Evolutionary conservation across 345 rosid genomes (phyloP).

Genomic region (Rhodamnia rubescens): DNA sequence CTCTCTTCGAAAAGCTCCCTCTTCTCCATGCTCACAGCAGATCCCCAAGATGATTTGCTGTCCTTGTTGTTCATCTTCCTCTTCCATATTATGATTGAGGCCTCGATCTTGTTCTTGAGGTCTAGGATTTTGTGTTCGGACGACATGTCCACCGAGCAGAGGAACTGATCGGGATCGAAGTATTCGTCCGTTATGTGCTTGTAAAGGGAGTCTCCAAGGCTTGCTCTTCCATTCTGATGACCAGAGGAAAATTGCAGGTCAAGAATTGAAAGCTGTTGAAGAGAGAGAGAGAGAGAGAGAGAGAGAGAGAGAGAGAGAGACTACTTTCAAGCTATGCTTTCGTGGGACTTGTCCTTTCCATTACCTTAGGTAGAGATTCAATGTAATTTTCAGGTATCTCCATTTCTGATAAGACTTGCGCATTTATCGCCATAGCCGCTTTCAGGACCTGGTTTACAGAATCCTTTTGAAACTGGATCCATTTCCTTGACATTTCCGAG

Average conservation of each 20-base stretch:
- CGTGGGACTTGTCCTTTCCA: background rate
- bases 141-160: slow-evolving; percentile 55
- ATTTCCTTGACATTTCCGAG: slow-evolving; percentile 55
- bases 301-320: background rate
- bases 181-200: slow-evolving; percentile 59
- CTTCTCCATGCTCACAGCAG: slow-evolving; percentile 74
- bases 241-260: background rate
- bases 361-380: slow-evolving; percentile 74
- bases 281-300: too few relatives aligned
- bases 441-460: slow-evolving; percentile 83
- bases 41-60: slow-evolving; percentile 73
- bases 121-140: slow-evolving; percentile 80
- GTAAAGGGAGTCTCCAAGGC: slow-evolving; percentile 74
- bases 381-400: slow-evolving; percentile 81
- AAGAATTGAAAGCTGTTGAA: background rate
- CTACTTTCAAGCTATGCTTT: background rate
- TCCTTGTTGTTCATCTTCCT: slow-evolving; percentile 82
- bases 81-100: slow-evolving; percentile 81
- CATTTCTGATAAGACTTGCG: slow-evolving; percentile 81
- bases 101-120: slow-evolving; percentile 80
- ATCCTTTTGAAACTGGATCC: slow-evolving; percentile 72
- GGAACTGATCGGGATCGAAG: slow-evolving; percentile 74
- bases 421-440: slow-evolving; percentile 95
- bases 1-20: slow-evolving; percentile 87
- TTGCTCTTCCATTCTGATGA: slow-evolving; percentile 66